Evolutionary conservation across 2,329 filamentous ascomycete genomes (phyloP), one percentile per base, ranked within the genome.

Genomic region (Colletotrichum sp.): DNA sequence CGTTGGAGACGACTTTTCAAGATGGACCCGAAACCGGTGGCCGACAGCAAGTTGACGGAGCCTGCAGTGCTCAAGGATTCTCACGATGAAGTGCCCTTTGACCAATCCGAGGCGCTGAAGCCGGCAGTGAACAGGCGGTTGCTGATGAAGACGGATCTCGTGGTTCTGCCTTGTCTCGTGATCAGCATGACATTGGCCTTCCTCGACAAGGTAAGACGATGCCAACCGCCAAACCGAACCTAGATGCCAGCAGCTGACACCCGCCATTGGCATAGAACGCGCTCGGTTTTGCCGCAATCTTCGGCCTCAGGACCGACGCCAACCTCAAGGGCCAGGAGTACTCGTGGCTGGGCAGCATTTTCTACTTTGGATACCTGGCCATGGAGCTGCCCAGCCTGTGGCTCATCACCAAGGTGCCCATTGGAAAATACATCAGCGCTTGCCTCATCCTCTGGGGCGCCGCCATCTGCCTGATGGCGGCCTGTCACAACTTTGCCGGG

Each of bases 351-450:
- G 88, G 90, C 25, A 91, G 89, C 8, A 90, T 93, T 59, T 85
- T 88, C 1, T 87, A 91, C 2, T 90, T 93, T 27, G 91, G 91
- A 2, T 91, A 93, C 81, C 86, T 93, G 39, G 89, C 84, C 63
- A 92, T 90, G 89, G 90, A 92, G 76, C 92, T 2, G 90, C 90
- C 0, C 89, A 90, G 78, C 86, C 89, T 5, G 89, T 91, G 63
- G 44, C 82, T 93, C 19, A 91, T 93, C 89, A 88, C 91, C 1
- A 68, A 79, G 0, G 82, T 89, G 16, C 75, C 71, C 36, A 77
- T 63, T 2, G 75, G 71, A 2, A 77, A 75, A 8, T 77, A 44
- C 25, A 70, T 75, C 25, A 72, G 75, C 6, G 27, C 66, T 7
- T 70, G 72, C 16, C 84, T 88, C 27, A 78, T 89, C 8, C 85